phyloP scores from a whole-genome alignment of 108 stramenopile species.

The Discostella stelligeroides region DNA sequence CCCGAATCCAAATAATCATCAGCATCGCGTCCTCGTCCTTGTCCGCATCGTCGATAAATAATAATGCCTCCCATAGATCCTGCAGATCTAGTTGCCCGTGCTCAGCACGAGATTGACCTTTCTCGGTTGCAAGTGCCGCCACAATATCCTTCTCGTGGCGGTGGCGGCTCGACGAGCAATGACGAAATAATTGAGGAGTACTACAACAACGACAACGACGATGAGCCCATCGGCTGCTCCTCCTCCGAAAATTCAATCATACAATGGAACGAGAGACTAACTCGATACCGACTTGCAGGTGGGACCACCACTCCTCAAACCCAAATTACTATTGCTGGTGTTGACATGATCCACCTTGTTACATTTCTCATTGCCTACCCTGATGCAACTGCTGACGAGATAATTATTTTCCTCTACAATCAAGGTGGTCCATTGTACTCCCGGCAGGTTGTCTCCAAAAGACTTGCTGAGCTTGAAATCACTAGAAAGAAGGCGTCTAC shows the following conservation, averaged over 20 bases:
- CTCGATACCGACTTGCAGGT: slow-evolving; percentile 2
- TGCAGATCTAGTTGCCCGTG: too few relatives aligned
- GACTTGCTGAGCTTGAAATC: slow-evolving; percentile 9
- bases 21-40: too few relatives aligned
- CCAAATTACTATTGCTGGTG: not conserved
- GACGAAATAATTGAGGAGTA: not conserved
- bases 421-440: slow-evolving; percentile 11
- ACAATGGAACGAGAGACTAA: not conserved
- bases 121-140: not conserved
- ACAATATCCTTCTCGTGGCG: not conserved
- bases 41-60: too few relatives aligned
- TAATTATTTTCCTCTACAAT: slow-evolving; percentile 13
- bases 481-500: too few relatives aligned
- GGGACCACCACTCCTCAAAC: too few relatives aligned
- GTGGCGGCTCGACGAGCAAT: slow-evolving; percentile 9
- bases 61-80: too few relatives aligned
- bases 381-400: slow-evolving; percentile 1
- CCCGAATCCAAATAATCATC: too few relatives aligned
- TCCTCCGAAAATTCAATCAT: not conserved
- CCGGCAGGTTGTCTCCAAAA: not conserved
- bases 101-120: not conserved
- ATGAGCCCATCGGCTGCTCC: not conserved
- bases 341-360: slow-evolving; percentile 15
- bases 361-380: too few relatives aligned
- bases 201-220: not conserved